phyloP scores from a whole-genome alignment of 768 basidiomycete genomes.

The Suillus variegatus region DNA sequence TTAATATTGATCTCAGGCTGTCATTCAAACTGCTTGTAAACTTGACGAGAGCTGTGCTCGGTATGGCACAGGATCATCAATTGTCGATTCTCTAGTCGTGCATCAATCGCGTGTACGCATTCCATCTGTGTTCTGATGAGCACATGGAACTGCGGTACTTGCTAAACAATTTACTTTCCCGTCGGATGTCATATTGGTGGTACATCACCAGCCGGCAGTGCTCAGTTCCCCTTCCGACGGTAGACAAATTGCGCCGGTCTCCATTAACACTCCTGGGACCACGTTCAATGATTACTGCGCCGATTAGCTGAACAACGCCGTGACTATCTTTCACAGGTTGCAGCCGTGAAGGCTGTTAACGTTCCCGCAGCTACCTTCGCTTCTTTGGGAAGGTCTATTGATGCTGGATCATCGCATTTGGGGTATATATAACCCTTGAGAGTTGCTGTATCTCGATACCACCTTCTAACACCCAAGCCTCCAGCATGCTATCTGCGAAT shows the following conservation, averaged over 20 bases:
- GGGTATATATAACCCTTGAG: background rate
- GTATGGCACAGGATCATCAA: no score
- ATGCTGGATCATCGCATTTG: background rate
- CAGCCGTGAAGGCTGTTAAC: background rate
- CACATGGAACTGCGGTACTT: background rate
- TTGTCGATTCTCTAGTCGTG: no score
- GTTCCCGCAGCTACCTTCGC: no score
- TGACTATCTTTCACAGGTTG: background rate
- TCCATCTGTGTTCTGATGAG: background rate
- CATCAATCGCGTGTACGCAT: background rate
- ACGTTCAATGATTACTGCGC: background rate
- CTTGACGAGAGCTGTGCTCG: no score
- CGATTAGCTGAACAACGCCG: no score
- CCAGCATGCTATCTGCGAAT: background rate
- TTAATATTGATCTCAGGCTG: no score
- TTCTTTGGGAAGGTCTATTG: background rate
- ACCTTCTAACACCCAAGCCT: no score
- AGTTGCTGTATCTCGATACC: background rate
- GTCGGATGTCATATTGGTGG: background rate
- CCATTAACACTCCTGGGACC: no score
- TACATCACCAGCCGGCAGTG: background rate
- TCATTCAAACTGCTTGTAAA: background rate
- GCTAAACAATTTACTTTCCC: background rate
- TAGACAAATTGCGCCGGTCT: no score
- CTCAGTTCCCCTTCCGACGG: background rate